These are phyloP conservation scores for Phytophthora pluvialis DNA, from an alignment of 352 stramenopile genomes.

Conservation along the genomic window DNA sequence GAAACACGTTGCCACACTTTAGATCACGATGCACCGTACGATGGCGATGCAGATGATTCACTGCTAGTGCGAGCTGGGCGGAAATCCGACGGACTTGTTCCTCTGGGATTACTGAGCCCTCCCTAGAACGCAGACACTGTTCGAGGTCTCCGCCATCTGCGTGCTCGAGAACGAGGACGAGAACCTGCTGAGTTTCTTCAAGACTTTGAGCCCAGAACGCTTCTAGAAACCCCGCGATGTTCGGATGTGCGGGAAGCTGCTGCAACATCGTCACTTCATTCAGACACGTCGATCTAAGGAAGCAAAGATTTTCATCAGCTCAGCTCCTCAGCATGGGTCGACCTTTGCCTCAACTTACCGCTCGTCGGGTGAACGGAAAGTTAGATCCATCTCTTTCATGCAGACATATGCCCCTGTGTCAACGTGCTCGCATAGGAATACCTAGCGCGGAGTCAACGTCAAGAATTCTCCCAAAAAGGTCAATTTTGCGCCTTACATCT, in stretches of 20 bases:
- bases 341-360: constrained; percentile 27
- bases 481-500: constrained; percentile 45
- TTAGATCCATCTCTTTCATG: constrained; percentile 65
- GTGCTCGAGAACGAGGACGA: constrained; percentile 76
- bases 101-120: constrained; percentile 7
- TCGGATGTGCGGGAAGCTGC: constrained; percentile 51
- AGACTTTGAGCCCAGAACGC: constrained; percentile 46
- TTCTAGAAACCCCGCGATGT: constrained; percentile 68
- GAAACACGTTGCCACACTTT: constrained; percentile 88
- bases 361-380: constrained; percentile 48
- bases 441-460: constrained; percentile 38
- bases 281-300: constrained; percentile 51
- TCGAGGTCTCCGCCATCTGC: constrained; percentile 71
- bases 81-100: constrained; percentile 40
- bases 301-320: no score
- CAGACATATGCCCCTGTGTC: constrained; percentile 41
- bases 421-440: constrained; percentile 51
- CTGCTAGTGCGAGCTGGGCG: constrained; percentile 83
- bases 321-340: no score
- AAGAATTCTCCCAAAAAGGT: no score
- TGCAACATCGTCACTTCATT: constrained; percentile 53
- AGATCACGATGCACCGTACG: constrained; percentile 85
- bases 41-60: constrained; percentile 73
- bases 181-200: constrained; percentile 18
- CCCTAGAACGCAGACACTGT: constrained; percentile 30